Conservation (phyloP, 2,329 filamentous ascomycete species). For the Penicillium fuscoglaucum region DNA sequence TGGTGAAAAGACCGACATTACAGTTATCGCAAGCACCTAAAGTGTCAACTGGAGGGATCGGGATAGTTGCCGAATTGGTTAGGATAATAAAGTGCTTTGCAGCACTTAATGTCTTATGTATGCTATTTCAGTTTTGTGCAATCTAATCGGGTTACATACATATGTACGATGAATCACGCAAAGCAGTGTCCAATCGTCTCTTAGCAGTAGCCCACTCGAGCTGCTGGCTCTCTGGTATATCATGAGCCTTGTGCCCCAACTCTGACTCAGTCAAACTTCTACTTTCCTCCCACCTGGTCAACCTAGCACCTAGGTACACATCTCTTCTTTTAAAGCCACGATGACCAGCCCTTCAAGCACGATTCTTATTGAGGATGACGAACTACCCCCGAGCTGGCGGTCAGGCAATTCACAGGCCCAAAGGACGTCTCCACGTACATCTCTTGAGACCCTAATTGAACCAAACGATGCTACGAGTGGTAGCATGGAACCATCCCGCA, state of each 20-base stretch:
- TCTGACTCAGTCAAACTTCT: neutral
- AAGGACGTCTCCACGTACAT: neutral
- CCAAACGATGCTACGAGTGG: neutral
- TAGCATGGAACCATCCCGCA: neutral
- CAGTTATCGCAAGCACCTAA: too few relatives aligned
- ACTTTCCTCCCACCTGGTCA: neutral
- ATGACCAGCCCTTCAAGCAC: neutral
- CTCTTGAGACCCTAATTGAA: neutral
- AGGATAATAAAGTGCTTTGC: too few relatives aligned
- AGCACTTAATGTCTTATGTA: neutral
- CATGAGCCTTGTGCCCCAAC: neutral
- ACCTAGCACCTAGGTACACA: neutral
- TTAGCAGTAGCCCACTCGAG: neutral
- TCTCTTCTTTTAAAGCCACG: neutral
- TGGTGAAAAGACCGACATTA: too few relatives aligned
- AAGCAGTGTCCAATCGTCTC: neutral
- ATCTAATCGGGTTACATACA: neutral
- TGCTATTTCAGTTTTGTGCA: neutral
- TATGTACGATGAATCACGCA: neutral
- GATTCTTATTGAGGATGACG: neutral
- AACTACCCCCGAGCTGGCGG: neutral
- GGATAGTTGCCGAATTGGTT: too few relatives aligned
- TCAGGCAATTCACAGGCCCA: neutral
- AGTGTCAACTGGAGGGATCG: too few relatives aligned
- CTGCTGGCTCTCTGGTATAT: neutral